phyloP scores from a whole-genome alignment of 2,329 filamentous ascomycete genomes.

The Diaporthe australafricana region DNA sequence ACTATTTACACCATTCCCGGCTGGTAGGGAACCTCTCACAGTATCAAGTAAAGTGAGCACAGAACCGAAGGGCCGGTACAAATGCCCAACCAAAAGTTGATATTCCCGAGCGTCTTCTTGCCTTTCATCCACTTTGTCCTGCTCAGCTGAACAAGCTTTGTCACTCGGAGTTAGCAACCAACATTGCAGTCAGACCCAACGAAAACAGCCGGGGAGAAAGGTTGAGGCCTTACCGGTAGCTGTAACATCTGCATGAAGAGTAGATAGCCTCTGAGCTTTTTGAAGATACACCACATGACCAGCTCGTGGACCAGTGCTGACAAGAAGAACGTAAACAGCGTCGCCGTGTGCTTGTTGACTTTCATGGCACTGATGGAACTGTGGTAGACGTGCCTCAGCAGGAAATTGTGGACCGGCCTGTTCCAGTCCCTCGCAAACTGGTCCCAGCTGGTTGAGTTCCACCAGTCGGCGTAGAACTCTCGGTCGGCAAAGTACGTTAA shows the following conservation, averaged over 20 bases:
- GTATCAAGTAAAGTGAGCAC: constrained; percentile 69
- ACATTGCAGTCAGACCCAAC: neutral
- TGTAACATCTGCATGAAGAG: constrained; percentile 81
- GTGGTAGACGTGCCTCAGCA: constrained; percentile 84
- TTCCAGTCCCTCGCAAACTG: constrained; percentile 88
- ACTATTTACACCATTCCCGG: neutral
- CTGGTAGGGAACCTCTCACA: constrained; percentile 48
- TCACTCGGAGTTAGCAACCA: constrained; percentile 21
- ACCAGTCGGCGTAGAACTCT: constrained; percentile 76
- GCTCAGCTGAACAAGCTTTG: constrained; percentile 71
- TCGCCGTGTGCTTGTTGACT: constrained; percentile 77
- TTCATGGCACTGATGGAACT: constrained; percentile 79
- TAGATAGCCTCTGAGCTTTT: constrained; percentile 80
- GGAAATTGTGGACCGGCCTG: constrained; percentile 80
- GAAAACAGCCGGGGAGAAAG: neutral
- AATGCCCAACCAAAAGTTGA: constrained; percentile 84
- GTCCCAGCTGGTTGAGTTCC: constrained; percentile 76
- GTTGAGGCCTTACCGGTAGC: constrained; percentile 65
- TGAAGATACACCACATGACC: constrained; percentile 85
- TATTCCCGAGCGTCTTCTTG: constrained; percentile 73
- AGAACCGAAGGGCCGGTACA: constrained; percentile 79
- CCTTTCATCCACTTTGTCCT: constrained; percentile 74
- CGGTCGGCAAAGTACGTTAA: constrained; percentile 82
- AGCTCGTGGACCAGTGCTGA: constrained; percentile 79
- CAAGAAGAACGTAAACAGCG: constrained; percentile 80